Base-by-base conservation (phyloP, 2,329 filamentous ascomycete genomes). In the Fusarium penzigii region DNA sequence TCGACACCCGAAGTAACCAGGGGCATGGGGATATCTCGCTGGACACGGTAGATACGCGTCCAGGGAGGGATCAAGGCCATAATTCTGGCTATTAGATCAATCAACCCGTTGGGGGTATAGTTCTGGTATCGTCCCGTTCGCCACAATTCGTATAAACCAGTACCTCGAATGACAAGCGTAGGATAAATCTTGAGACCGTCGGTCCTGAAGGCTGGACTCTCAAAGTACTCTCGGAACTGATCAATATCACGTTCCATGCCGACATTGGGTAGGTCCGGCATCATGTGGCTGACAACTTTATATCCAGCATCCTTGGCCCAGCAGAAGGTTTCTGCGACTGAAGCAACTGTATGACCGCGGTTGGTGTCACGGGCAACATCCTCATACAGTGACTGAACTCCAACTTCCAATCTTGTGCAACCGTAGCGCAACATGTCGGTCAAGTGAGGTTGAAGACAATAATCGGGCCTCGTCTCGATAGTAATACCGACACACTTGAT, bases 261-360 rank as follows among this genome's bases (percentile, higher is more conserved):
- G 3, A 99, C 94, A 65, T 99, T 99, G 4, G 94, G 94, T 44
- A 99, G 75, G 69, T 99, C 94, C 2, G 94, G 94, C 94, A 99
- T 99, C 94, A 99, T 99, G 75, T 99, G 94, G 61, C 90, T 96
- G 57, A 99, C 94, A 1, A 99, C 94, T 72, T 99, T 99, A 82
- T 96, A 99, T 1, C 94, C 94, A 6, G 95, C 92, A 71, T 99
- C 95, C 73, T 99, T 99, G 58, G 94, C 86, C n/a, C 97, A 80
- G 62, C 90, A 95, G 70, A 99, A 99, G 0, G 94, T 99, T 73
- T 99, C 92, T 29, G 92, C 93, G 1, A 99, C 94, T 1, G 95
- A 85, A 7, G 92, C 91, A 20, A 99, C 94, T 0, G 94, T 99
- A 72, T 99, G 94, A 0, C 94, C 94, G 67, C 94, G 84, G 72